Evolutionary conservation across 768 basidiomycete genomes (phyloP), one percentile per base, ranked within the genome.

Genomic region (Vararia minispora): DNA sequence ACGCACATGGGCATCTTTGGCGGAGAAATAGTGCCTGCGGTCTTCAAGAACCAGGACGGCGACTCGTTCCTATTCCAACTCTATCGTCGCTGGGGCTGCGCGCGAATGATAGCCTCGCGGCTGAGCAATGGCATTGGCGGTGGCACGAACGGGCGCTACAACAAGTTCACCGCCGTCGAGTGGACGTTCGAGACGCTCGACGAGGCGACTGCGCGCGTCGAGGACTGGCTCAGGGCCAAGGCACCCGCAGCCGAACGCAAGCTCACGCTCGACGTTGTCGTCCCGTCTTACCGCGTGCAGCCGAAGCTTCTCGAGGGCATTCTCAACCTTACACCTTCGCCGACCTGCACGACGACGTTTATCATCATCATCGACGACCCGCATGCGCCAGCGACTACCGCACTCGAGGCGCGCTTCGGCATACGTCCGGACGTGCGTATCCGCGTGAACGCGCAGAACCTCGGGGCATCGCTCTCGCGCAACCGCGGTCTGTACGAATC

Each of bases 361-460:
- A 70, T 77, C 39, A 58, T 77, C 52, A 71, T 76, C 37, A 51
- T 76, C 24, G 76, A 78, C 43, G 52, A 76, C 47, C 73, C 73
- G 0, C 13, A 41, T 5, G 69, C 74, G 0, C 56, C 63, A 0
- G 36, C 49, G 14, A 60, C 65, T 18, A n/a, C 39, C 3, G 55
- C 60, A 11, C 61, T 79, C 10, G 47, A 62, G 43, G 30, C 47
- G 2, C 59, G 56, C 37, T 71, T 68, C 33, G 60, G 53, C 2
- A 54, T 56, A 17, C 66, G 71, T 1, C 51, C 65, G 0, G 69
- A 77, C 30, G 61, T 78, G 28, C 68, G 72, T 21, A 74, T 78
- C 39, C 65, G 74, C 10, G 52, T 64, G 34, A 72, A 79, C 47
- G 28, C 48, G 3, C 35, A 37, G 9, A 75, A 75, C 44, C 45